A percentile compares a stretch with the other conserved stretches of the same genome.
phyloP scores from a whole-genome alignment of 164 flowering plant genomes.

The Liriodendron chinense region DNA sequence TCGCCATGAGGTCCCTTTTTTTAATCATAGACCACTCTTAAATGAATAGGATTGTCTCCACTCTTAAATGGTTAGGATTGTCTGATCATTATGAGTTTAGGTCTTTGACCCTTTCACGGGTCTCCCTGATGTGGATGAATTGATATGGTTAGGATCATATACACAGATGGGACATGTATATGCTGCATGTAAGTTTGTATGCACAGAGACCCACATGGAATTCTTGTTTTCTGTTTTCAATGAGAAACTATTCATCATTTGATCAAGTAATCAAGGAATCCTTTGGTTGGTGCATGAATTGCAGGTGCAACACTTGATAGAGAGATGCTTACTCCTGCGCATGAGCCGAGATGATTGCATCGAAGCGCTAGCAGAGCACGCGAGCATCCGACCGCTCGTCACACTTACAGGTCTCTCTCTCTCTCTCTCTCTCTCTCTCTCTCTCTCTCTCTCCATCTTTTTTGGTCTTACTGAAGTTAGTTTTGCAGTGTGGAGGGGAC shows the following conservation, averaged over 20 bases:
- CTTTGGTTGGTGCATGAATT: neutral
- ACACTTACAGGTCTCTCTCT: slow-evolving; percentile 61
- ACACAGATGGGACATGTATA: no score
- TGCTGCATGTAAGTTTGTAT: neutral
- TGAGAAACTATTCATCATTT: no score
- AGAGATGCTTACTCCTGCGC: slow-evolving; percentile 71
- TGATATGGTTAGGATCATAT: no score
- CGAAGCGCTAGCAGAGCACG: slow-evolving; percentile 55
- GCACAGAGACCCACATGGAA: neutral
- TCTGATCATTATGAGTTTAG: no score
- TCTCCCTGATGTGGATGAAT: no score
- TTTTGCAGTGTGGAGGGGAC: slow-evolving; percentile 78
- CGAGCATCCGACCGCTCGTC: slow-evolving; percentile 55
- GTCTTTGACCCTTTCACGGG: no score
- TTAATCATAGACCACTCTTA: no score
- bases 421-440: slow-evolving; percentile 1
- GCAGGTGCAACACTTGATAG: slow-evolving; percentile 85
- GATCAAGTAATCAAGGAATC: slow-evolving; percentile 12
- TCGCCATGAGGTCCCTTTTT: no score
- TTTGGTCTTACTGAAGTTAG: neutral
- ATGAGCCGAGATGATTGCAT: slow-evolving; percentile 73
- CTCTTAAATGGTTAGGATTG: no score
- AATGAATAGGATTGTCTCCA: no score
- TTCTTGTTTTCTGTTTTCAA: neutral
- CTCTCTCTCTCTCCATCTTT: neutral